Percentiles rank a stretch among this genome's conserved stretches.
These are phyloP conservation scores for Trichoderma sp. DNA, from an alignment of 2,329 filamentous ascomycete species.

Conservation along the genomic window DNA sequence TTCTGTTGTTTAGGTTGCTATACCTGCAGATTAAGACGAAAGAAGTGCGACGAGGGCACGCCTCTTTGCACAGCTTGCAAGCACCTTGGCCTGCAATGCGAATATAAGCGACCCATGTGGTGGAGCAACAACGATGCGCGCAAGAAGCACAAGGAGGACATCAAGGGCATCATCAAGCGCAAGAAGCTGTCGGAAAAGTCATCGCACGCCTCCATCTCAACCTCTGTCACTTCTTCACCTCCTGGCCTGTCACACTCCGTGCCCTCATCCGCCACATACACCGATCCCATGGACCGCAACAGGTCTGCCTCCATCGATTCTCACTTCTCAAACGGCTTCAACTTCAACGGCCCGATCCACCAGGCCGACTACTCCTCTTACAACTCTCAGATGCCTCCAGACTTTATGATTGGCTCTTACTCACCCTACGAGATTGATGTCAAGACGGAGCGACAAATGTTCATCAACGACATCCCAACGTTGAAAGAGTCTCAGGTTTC, in stretches of 20 bases:
- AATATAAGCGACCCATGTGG: constrained; percentile 96
- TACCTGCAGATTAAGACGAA: constrained; percentile 64
- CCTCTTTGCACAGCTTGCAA: constrained; percentile 65
- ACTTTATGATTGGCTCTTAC: constrained; percentile 57
- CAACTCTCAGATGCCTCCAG: constrained; percentile 60
- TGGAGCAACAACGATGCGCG: constrained; percentile 92
- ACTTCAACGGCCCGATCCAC: constrained; percentile 63
- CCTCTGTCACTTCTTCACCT: constrained; percentile 66
- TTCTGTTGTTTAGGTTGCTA: constrained; percentile 55
- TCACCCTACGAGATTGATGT: constrained; percentile 92
- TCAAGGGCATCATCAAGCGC: constrained; percentile 96
- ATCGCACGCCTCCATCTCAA: constrained; percentile 51
- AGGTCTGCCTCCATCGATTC: constrained; percentile 79
- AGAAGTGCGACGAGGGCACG: constrained; percentile 67
- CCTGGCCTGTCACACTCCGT: constrained; percentile 78
- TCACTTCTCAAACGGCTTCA: constrained; percentile 70
- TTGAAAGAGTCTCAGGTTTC: constrained; percentile 83
- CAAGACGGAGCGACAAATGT: constrained; percentile 93
- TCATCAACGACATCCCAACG: constrained; percentile 84
- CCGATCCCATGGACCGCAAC: constrained; percentile 69
- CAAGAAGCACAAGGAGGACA: constrained; percentile 83
- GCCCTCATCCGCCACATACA: constrained; percentile 76
- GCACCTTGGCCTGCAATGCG: constrained; percentile 78
- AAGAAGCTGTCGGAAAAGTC: constrained; percentile 92
- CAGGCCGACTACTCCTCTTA: constrained; percentile 60